A percentile compares a stretch with the other conserved stretches of the same genome.
These are phyloP conservation scores for Hysterangium stoloniferum DNA, from an alignment of 768 basidiomycete species.

Conservation along the genomic window DNA sequence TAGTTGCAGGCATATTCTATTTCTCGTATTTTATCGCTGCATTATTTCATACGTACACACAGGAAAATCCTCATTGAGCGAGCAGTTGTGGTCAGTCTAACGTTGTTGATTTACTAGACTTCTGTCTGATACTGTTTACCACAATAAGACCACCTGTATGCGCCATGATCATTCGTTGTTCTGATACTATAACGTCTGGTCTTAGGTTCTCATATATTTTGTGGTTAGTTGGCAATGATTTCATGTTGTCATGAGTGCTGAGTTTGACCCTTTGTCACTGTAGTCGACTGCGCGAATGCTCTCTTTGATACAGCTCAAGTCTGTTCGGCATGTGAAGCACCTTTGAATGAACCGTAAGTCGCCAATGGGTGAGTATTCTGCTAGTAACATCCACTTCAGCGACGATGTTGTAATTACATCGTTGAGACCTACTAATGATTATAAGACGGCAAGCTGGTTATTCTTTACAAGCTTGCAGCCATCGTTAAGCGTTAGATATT, in stretches of 20 bases:
- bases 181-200: neutral
- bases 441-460: conserved; percentile 63
- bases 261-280: conserved; percentile 3
- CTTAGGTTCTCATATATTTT: conserved; percentile 82
- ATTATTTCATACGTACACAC: conserved; percentile 36
- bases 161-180: conserved; percentile 7
- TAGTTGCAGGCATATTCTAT: conserved; percentile 7
- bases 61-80: conserved; percentile 62
- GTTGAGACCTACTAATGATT: conserved; percentile 79
- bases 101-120: neutral
- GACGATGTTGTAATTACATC: conserved; percentile 56
- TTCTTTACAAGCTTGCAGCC: neutral
- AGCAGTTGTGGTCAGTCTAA: conserved; percentile 61
- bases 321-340: conserved; percentile 82
- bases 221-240: conserved; percentile 36
- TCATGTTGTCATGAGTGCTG: neutral
- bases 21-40: neutral
- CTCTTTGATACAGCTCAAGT: conserved; percentile 69
- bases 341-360: conserved; percentile 67
- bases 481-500: conserved; percentile 11
- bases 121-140: conserved; percentile 20
- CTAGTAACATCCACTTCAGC: conserved; percentile 21
- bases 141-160: conserved; percentile 49
- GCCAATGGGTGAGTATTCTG: conserved; percentile 9
- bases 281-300: conserved; percentile 82